A percentile compares a stretch with the other conserved stretches of the same genome.
Evolutionary conservation across 306 rosid genomes (phyloP).

Genomic region (Vigna nakashimae): DNA sequence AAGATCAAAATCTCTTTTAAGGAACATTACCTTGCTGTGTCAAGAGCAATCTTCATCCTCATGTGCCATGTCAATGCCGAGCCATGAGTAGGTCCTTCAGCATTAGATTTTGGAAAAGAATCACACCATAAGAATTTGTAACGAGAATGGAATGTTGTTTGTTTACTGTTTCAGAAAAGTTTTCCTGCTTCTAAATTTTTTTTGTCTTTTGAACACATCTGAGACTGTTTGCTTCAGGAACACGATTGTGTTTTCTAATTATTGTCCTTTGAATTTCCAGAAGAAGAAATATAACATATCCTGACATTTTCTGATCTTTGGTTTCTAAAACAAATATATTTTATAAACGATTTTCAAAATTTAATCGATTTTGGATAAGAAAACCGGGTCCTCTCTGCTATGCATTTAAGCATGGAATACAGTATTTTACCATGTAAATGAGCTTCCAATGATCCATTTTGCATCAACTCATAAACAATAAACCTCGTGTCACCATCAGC

Average conservation of each 20-base stretch:
- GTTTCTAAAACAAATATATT: not conserved
- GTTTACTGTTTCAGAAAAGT: not conserved
- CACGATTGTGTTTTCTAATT: not conserved
- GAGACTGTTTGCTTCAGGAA: not conserved
- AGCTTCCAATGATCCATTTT: slow-evolving; percentile 85
- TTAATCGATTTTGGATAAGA: not conserved
- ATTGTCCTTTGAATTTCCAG: not conserved
- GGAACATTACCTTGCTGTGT: slow-evolving; percentile 77
- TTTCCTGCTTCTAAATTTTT: not conserved
- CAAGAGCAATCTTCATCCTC: slow-evolving; percentile 97
- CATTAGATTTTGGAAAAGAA: slow-evolving; percentile 10
- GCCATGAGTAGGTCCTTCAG: slow-evolving; percentile 84
- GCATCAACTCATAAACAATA: slow-evolving; percentile 85
- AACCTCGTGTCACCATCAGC: slow-evolving; percentile 60
- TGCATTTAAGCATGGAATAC: not conserved
- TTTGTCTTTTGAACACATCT: not conserved
- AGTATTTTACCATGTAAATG: slow-evolving; percentile 77
- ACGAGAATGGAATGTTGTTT: not conserved
- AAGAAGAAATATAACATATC: not conserved
- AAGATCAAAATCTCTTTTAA: slow-evolving; percentile 20
- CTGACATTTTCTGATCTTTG: not conserved
- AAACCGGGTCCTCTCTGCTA: not conserved
- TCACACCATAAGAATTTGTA: slow-evolving; percentile 2
- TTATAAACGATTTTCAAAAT: not conserved
- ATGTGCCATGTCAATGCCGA: slow-evolving; percentile 82